Evolutionary conservation across 164 flowering plant genomes (phyloP).

Genomic region (Umbellularia californica): DNA sequence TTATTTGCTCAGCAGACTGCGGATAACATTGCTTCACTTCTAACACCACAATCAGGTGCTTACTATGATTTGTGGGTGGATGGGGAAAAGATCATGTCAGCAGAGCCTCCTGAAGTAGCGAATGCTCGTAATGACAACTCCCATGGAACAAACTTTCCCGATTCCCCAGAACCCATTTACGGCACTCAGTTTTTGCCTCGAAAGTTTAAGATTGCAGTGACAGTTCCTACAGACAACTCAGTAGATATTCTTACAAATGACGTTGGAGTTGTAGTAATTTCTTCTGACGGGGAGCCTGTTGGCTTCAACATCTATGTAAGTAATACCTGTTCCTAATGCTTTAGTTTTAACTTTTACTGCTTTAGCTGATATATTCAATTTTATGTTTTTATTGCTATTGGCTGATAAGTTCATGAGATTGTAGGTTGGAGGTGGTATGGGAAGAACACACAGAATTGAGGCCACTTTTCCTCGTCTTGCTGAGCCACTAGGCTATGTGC

Average conservation of each 20-base stretch:
- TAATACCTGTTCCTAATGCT: neutral
- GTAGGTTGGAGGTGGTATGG: conserved; percentile 99
- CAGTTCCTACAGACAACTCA: conserved; percentile 92
- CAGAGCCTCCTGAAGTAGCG: conserved; percentile 89
- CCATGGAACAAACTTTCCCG: conserved; percentile 91
- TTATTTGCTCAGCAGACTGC: conserved; percentile 91
- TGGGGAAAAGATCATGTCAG: conserved; percentile 83
- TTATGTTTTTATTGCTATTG: neutral
- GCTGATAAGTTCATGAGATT: conserved; percentile 6
- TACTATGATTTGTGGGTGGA: conserved; percentile 98
- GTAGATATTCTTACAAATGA: conserved; percentile 97
- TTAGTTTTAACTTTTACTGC: neutral
- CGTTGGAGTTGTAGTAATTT: conserved; percentile 81
- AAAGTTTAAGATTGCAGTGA: conserved; percentile 94
- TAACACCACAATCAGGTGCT: conserved; percentile 93
- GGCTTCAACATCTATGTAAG: conserved; percentile 95
- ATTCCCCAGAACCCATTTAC: conserved; percentile 95
- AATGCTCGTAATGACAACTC: conserved; percentile 92
- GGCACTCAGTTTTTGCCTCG: conserved; percentile 97
- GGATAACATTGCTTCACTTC: conserved; percentile 87
- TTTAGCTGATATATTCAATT: neutral
- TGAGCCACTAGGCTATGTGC: conserved; percentile 92
- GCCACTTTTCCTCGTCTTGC: conserved; percentile 87
- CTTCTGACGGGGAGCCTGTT: conserved; percentile 79
- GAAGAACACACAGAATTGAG: conserved; percentile 87